Percentiles rank a stretch among this genome's conserved stretches.
phyloP scores from a whole-genome alignment of 2,329 filamentous ascomycete species.

The Fusarium robinianum region DNA sequence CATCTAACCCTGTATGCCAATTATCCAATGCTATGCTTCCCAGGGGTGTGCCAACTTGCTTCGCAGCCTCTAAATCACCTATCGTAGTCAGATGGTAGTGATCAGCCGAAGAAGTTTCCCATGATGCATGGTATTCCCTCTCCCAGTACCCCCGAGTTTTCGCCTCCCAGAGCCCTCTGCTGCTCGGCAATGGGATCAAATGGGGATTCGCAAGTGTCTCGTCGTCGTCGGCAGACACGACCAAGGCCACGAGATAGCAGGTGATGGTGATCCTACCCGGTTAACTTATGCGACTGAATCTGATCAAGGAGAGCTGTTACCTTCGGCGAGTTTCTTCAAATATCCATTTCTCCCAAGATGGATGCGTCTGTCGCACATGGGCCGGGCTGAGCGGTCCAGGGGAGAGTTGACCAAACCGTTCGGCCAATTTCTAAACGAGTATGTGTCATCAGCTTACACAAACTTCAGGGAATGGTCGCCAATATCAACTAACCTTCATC shows the following conservation, averaged over 20 bases:
- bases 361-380: not conserved
- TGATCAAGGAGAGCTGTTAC: not conserved
- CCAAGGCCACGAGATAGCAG: not conserved
- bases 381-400: not conserved
- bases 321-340: constrained; percentile 6
- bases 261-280: not conserved
- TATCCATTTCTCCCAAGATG: constrained; percentile 3
- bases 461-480: no score
- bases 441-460: no score
- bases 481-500: constrained; percentile 1
- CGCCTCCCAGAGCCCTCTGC: constrained; percentile 2
- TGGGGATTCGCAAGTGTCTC: not conserved
- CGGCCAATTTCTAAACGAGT: not conserved
- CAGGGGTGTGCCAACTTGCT: no score
- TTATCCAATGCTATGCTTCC: not conserved
- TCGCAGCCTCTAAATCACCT: not conserved
- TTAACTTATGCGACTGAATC: not conserved
- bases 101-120: not conserved
- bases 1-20: constrained; percentile 1
- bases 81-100: not conserved
- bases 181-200: not conserved
- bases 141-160: not conserved
- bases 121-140: not conserved
- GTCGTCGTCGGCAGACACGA: not conserved
- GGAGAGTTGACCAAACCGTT: not conserved